Evolutionary conservation across 139 green algal species (phyloP), one percentile per base, ranked within the genome.

Genomic region (Chlorella sp.): DNA sequence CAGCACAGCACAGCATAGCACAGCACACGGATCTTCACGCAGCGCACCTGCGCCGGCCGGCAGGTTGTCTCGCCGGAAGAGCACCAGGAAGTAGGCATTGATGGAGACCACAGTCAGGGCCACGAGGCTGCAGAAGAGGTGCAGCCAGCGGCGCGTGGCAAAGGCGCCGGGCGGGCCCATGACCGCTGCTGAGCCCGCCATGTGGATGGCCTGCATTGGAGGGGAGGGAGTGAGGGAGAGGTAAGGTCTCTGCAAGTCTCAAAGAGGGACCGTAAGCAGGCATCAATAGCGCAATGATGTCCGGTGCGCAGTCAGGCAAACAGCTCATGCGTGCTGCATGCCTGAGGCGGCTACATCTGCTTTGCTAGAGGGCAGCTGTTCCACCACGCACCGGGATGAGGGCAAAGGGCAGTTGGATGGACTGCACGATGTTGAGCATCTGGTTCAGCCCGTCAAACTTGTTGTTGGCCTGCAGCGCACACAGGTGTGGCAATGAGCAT

Each of bases 371-470:
- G 68, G 32, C 32, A 74, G 34, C 30, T 7, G 26, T 4, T n/a
- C n/a, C n/a, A n/a, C n/a, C n/a, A 34, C 83, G 60, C 39, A 92
- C 84, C 72, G 91, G 91, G n/a, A 93, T 85, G 26, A 95, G 81
- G 1, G 88, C 89, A 87, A 95, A 95, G 21, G 92, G 92, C 71
- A 95, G 88, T 80, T 92, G 78, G 65, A 95, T 79, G 63, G 68
- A 84, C 85, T 94, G 89, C 84, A 92, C 82, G 38, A 91, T 69
- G 70, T 92, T 93, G 26, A 94, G 76, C 83, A 87, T 82, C 71
- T 92, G 78, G 55, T 91, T 92, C 23, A 94, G 82, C 7, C 41
- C 41, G 73, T 95, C 92, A 82, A 95, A 90, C 41, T 87, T 87
- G 83, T 82, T 89, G 67, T 75, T 84, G 11, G 78, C 38, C 16